These are phyloP conservation scores for Vanrija humicola DNA, from an alignment of 1,284 basidiomycete species.

Conservation along the genomic window DNA sequence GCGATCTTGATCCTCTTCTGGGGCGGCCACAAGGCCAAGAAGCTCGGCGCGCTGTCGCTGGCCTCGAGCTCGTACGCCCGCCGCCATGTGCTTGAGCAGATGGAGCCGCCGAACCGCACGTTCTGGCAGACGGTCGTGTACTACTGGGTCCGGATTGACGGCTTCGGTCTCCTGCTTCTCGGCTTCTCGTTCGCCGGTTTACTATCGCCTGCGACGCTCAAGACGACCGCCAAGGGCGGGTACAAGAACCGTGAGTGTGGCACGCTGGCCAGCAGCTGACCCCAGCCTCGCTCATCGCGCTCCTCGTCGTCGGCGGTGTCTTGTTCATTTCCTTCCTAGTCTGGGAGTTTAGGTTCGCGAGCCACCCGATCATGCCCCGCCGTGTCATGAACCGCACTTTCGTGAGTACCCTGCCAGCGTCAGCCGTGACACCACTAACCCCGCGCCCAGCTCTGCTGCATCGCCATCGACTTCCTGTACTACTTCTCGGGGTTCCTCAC, in stretches of 20 bases:
- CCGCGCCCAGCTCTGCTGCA: conserved; percentile 18
- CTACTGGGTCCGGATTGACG: conserved; percentile 42
- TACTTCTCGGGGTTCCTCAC: conserved; percentile 41
- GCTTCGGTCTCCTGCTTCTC: conserved; percentile 46
- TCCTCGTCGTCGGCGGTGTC: conserved; percentile 47
- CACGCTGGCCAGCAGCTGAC: not conserved
- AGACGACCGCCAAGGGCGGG: conserved; percentile 32
- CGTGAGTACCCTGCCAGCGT: conserved; percentile 12
- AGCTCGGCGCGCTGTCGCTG: conserved; percentile 18
- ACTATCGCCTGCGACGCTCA: conserved; percentile 47
- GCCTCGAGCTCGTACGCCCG: conserved; percentile 37
- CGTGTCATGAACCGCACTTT: conserved; percentile 50
- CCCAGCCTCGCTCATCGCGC: conserved; percentile 48
- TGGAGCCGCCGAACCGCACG: conserved; percentile 1
- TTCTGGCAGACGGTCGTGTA: conserved; percentile 16
- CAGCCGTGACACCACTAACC: too few relatives aligned
- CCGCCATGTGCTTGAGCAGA: not conserved
- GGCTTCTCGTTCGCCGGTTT: conserved; percentile 44
- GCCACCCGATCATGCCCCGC: conserved; percentile 46
- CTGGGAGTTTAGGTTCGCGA: conserved; percentile 46
- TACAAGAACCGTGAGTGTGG: conserved; percentile 41
- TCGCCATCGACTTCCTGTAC: conserved; percentile 47
- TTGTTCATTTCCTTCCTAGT: conserved; percentile 43
- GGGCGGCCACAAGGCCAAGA: conserved; percentile 4
- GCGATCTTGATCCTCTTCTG: conserved; percentile 31